Percentiles rank a stretch among this genome's conserved stretches.
These are phyloP conservation scores for Kwoniella shandongensis DNA, from an alignment of 768 basidiomycete genomes.

Conservation along the genomic window DNA sequence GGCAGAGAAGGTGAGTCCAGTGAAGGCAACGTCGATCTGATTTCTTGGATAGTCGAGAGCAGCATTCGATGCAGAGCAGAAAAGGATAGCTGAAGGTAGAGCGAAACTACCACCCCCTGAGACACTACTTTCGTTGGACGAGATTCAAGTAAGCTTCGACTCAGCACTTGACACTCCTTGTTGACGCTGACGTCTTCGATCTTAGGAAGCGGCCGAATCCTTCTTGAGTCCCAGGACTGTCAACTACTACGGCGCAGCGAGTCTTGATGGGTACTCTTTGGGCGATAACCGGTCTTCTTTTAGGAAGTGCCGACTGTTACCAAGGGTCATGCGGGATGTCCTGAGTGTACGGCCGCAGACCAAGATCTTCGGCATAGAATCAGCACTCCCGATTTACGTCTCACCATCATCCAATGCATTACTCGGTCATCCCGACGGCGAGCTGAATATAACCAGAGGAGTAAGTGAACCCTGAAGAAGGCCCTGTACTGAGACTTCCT, in stretches of 20 bases:
- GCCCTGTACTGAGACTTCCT: neutral
- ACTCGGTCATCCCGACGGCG: conserved; percentile 70
- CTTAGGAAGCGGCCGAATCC: conserved; percentile 37
- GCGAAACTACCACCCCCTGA: conserved; percentile 42
- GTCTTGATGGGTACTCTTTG: conserved; percentile 30
- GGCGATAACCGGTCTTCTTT: conserved; percentile 37
- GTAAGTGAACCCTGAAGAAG: conserved; percentile 20
- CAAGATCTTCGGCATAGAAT: conserved; percentile 49
- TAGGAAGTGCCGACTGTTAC: conserved; percentile 49
- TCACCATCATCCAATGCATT: conserved; percentile 56
- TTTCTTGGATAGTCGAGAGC: conserved; percentile 12
- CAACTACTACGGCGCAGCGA: conserved; percentile 33
- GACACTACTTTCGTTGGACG: conserved; percentile 46
- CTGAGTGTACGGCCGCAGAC: conserved; percentile 47
- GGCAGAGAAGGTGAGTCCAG: conserved; percentile 27
- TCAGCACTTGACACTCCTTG: neutral
- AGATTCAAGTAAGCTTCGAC: conserved; percentile 41
- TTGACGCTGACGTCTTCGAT: conserved; percentile 15
- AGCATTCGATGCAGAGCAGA: conserved; percentile 34
- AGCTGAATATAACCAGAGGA: conserved; percentile 59
- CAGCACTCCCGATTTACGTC: conserved; percentile 54
- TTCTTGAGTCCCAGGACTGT: conserved; percentile 25
- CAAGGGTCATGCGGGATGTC: conserved; percentile 52
- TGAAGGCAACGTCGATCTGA: neutral
- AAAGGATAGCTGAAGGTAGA: conserved; percentile 27